phyloP scores from a whole-genome alignment of 306 rosid species.

The Castanea crenata region DNA sequence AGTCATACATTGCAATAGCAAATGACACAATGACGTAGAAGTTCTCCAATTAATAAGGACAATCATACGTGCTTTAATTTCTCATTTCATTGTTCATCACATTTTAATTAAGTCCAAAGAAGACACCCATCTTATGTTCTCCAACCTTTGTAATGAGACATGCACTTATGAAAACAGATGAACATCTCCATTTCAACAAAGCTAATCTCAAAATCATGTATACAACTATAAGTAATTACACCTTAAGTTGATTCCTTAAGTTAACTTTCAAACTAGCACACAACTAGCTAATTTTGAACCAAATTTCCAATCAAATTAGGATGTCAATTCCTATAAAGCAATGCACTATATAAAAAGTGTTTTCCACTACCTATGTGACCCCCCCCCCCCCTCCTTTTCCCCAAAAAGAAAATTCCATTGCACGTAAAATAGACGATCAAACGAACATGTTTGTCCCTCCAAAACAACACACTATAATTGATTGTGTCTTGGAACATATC shows the following conservation, averaged over 20 bases:
- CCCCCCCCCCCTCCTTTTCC: too few relatives aligned
- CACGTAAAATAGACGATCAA: background rate
- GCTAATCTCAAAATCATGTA: background rate
- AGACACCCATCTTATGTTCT: background rate
- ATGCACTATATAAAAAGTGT: background rate
- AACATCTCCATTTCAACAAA: background rate
- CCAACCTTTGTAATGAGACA: background rate
- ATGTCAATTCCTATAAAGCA: background rate
- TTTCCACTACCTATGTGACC: background rate
- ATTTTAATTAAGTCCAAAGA: background rate
- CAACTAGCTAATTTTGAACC: background rate
- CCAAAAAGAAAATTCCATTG: background rate
- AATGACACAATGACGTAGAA: background rate
- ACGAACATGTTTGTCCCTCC: conserved; percentile 8
- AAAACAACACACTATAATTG: background rate
- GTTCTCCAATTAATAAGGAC: background rate
- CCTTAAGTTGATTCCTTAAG: background rate
- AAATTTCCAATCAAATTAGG: background rate
- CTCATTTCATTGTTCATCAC: background rate
- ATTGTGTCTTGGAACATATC: background rate
- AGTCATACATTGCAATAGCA: background rate
- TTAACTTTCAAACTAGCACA: background rate
- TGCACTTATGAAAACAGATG: background rate
- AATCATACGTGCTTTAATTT: background rate
- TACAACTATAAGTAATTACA: background rate